Evolutionary conservation across 2,329 filamentous ascomycete genomes (phyloP).

Genomic region (Talaromyces sp.): DNA sequence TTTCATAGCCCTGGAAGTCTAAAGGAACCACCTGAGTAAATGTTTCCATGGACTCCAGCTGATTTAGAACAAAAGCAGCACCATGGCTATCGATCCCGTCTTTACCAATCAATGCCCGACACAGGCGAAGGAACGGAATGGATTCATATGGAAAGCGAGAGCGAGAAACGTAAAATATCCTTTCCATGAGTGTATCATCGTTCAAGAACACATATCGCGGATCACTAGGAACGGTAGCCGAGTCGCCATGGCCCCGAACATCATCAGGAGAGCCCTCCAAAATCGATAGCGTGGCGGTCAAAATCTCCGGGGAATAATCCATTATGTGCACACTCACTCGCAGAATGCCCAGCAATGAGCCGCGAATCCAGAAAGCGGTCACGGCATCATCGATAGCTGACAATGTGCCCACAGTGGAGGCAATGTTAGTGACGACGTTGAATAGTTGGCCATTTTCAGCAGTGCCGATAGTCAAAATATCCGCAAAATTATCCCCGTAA

Average conservation of each 20-base stretch:
- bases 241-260: slow-evolving; percentile 14
- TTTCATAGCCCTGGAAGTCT: slow-evolving; percentile 68
- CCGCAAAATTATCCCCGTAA: slow-evolving; percentile 44
- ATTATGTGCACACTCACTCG: slow-evolving; percentile 63
- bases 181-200: slow-evolving; percentile 54
- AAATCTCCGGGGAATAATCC: slow-evolving; percentile 67
- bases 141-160: slow-evolving; percentile 83
- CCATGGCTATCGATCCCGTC: slow-evolving; percentile 44
- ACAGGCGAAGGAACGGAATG: slow-evolving; percentile 69
- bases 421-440: slow-evolving; percentile 42
- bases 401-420: slow-evolving; percentile 39
- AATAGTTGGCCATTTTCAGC: slow-evolving; percentile 47
- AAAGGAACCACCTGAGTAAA: slow-evolving; percentile 74
- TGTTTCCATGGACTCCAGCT: slow-evolving; percentile 64
- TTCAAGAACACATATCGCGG: slow-evolving; percentile 52
- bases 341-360: slow-evolving; percentile 65
- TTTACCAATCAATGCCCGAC: slow-evolving; percentile 57
- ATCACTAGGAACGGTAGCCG: slow-evolving; percentile 22
- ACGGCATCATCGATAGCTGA: slow-evolving; percentile 50
- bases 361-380: slow-evolving; percentile 60
- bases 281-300: slow-evolving; percentile 62
- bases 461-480: slow-evolving; percentile 43
- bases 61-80: slow-evolving; percentile 52
- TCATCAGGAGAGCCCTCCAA: slow-evolving; percentile 45
- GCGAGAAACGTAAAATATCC: slow-evolving; percentile 63